Evolutionary conservation across 2,329 filamentous ascomycete species (phyloP), one percentile per base, ranked within the genome.

Genomic region (Fonsecaea pugnacius): DNA sequence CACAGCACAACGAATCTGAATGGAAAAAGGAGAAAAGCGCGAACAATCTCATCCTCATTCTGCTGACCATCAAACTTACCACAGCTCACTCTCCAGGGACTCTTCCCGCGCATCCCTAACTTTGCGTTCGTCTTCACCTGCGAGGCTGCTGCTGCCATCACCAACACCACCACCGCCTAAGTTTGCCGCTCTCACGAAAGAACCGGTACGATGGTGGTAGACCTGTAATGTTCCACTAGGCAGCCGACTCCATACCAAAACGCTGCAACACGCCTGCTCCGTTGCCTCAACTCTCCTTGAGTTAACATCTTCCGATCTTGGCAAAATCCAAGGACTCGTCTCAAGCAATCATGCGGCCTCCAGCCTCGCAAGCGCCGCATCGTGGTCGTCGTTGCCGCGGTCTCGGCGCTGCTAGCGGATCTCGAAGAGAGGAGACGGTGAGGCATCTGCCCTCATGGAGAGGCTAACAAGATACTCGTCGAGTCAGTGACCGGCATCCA

Each of bases 371-470:
- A 32, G n/a, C 43, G 14, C 27, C 21, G 27, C 33, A 35, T 18
- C 24, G 32, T 21, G 1, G 32, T 4, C 30, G 10, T 59, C 30
- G 46, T 21, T 21, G 46, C 38, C 36, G 27, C 27, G 6, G 27
- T n/a, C 21, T 50, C 57, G 35, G 46, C 27, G 33, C 43, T 46
- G 32, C 36, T 24, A 18, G 21, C 35, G 14, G 33, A 51, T 5
- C n/a, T 55, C 38, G 59, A 56, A 30, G 50, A 16, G 40, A 12
- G 21, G 40, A 12, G 40, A 30, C 32, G 46, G 51, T 56, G 52
- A 35, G 24, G 33, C 30, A n/a, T 21, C 14, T 5, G 16, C 48
- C 14, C 8, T 62, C 12, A 51, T 61, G 27, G 59, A 18, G 21
- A 38, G 27, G 40, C 14, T 38, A 4, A 27, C 38, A 38, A 14